Base-by-base conservation (phyloP, 2,329 filamentous ascomycete genomes). In the Penicillium sp. region DNA sequence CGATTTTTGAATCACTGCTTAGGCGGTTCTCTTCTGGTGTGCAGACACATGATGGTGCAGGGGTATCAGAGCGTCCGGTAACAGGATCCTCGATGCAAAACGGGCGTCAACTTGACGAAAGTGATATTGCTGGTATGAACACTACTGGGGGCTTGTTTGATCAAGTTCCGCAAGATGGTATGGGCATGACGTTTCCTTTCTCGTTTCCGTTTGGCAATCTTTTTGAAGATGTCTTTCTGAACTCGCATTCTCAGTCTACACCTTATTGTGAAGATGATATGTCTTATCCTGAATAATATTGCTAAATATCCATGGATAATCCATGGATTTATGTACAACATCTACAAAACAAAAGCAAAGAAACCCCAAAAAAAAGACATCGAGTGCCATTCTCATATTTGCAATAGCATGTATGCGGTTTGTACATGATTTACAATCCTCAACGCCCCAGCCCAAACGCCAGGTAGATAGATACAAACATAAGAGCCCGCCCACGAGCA, bases 181-280 rank as follows among this genome's bases (percentile, higher is more conserved):
- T 53, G 29, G 35, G 50, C 9, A 44, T 31, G 5, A 36, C 36
- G 45, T 57, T 62, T 53, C 55, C 55, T 25, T 62, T 58, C 31
- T 53, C 58, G 15, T 60, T 62, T 48, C 58, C 60, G 5, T 58
- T 62, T 10, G 55, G 57, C 1, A 58, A 52, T 17, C 19, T 62
- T 15, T 62, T 62, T 36, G 60, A 62, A 39, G 60, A 62, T 13
- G 44, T 60, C 9, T 54, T 62, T 38, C 15, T 62, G 12, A 53
- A 55, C 21, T 57, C 53, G n/a, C 50, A 29, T 15, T 33, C 50
- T n/a, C 55, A 42, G 17, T 2, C 23, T 42, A 23, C 25, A 12
- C 1, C n/a, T 29, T 29, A 31, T 51, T 21, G 12, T 31, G 49
- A 51, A 17, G 36, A 51, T 31, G 27, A 47, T 21, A 9, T 47